Base-by-base conservation (phyloP, 1,139 yeast species). In the Geotrichum reessii region DNA sequence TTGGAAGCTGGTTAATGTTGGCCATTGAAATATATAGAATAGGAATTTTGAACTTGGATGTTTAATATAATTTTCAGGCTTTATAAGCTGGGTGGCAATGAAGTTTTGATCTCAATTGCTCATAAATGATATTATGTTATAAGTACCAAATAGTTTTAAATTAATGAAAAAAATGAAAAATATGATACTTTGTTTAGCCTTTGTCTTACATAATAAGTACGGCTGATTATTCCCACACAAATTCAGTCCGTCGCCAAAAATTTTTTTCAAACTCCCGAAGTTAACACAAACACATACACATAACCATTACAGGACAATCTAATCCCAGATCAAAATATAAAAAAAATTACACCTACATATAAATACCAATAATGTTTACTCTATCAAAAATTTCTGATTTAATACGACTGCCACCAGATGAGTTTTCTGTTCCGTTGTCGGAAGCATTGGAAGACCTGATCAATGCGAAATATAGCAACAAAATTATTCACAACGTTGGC, bases 371-470 rank as follows among this genome's bases (percentile, higher is more conserved):
- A 2, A 93, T 93, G 99, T 95, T 92, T 73, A 85, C 90, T 61
- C 79, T 93, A 57, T 81, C 96, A 21, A 83, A 84, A 68, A 74
- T 93, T 58, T 78, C 88, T 19, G 99, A 93, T 73, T 79, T 93
- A 64, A 85, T 93, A 64, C 83, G 96, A 66, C 81, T 95, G 53
- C 93, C 95, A 11, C 98, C 99, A 1, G 87, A 85, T 65, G 80
- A 89, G 57, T 91, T 93, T 75, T 81, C 84, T 66, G 76, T 83
- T 53, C 89, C 92, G 21, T 80, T 87, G 21, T 80, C 81, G 59
- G 83, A 81, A 57, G 87, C 96, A 2, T 78, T 93, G 53, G 81
- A 83, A 55, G 87, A 88, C 65, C 96, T 91, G 67, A 80, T 95
- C 64, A 89, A 91, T 72, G 81, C 81, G 65, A 93, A 92, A 72